Conservation (phyloP, 208 protist species). For the Leishmania lainsoni region DNA sequence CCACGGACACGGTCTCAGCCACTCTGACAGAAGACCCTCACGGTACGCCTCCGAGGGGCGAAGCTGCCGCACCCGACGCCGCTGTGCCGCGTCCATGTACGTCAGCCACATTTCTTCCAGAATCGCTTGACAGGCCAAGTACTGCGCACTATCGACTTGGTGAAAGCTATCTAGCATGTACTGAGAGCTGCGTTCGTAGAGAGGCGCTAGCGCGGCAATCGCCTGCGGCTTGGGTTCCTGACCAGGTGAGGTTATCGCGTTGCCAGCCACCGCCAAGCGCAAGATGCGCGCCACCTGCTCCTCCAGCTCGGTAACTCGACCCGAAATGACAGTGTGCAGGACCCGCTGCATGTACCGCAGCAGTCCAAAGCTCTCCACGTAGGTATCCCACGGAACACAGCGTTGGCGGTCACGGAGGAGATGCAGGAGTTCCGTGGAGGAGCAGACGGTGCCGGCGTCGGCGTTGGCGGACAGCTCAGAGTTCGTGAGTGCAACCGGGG, state of each 20-base stretch:
- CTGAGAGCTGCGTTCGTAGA: slow-evolving; percentile 44
- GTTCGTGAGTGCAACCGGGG: slow-evolving; percentile 14
- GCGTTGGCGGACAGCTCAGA: slow-evolving; percentile 10
- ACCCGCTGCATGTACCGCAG: slow-evolving; percentile 34
- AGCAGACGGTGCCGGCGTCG: slow-evolving; percentile 14
- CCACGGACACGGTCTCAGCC: slow-evolving; percentile 17
- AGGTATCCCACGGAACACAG: slow-evolving; percentile 42
- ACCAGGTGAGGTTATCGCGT: not conserved
- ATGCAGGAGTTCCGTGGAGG: not conserved
- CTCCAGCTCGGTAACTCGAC: slow-evolving; percentile 36
- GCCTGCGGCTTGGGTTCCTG: slow-evolving; percentile 5
- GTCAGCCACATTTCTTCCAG: slow-evolving; percentile 66
- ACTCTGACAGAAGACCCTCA: slow-evolving; percentile 31
- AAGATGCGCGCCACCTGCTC: slow-evolving; percentile 25
- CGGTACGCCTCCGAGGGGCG: slow-evolving; percentile 49
- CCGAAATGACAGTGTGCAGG: slow-evolving; percentile 22
- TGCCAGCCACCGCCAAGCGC: slow-evolving; percentile 7
- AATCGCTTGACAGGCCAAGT: slow-evolving; percentile 46
- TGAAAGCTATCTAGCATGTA: slow-evolving; percentile 72
- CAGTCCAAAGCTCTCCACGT: slow-evolving; percentile 46
- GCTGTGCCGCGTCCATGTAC: slow-evolving; percentile 42
- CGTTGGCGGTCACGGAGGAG: slow-evolving; percentile 11
- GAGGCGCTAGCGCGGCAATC: slow-evolving; percentile 15
- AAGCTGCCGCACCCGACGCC: slow-evolving; percentile 17
- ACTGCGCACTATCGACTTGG: slow-evolving; percentile 55